Evolutionary conservation across 768 basidiomycete genomes (phyloP).

Genomic region (Cystoderma amianthinum): DNA sequence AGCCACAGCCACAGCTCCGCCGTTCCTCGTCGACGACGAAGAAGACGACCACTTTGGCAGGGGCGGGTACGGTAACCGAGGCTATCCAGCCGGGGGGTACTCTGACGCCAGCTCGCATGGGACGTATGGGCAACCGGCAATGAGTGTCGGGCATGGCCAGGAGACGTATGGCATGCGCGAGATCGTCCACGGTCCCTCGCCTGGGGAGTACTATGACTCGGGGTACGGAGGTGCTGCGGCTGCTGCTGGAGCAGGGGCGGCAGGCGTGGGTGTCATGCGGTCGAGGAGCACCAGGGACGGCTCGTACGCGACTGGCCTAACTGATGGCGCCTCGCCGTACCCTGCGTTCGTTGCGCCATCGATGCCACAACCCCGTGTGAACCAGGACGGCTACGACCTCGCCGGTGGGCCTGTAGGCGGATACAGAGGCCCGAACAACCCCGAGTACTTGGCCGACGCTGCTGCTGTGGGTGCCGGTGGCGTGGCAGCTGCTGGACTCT

Average conservation of each 20-base stretch:
- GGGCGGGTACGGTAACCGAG: slow-evolving; percentile 4
- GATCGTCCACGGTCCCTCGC: slow-evolving; percentile 11
- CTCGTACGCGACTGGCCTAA: slow-evolving; percentile 23
- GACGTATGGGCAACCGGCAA: slow-evolving; percentile 43
- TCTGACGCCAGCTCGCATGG: slow-evolving; percentile 52
- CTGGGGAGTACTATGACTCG: slow-evolving; percentile 25
- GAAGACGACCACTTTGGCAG: slow-evolving; percentile 20
- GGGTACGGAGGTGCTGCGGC: slow-evolving; percentile 14
- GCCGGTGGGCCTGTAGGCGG: slow-evolving; percentile 1
- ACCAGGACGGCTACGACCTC: slow-evolving; percentile 1
- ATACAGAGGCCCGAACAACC: slow-evolving; percentile 5
- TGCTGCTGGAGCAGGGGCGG: slow-evolving; percentile 22
- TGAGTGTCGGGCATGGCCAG: slow-evolving; percentile 16
- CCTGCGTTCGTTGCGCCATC: slow-evolving; percentile 27
- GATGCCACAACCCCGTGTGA: background rate
- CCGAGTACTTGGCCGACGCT: slow-evolving; percentile 12
- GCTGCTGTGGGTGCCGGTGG: slow-evolving; percentile 12
- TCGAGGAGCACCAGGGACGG: slow-evolving; percentile 27
- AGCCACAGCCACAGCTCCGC: slow-evolving; percentile 41
- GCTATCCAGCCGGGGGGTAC: slow-evolving; percentile 11
- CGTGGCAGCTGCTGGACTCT: slow-evolving; percentile 4
- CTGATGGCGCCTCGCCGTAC: slow-evolving; percentile 30
- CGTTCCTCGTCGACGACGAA: slow-evolving; percentile 50
- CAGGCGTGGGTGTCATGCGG: slow-evolving; percentile 36
- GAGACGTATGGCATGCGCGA: slow-evolving; percentile 51